Conservation (phyloP, 2,329 filamentous ascomycete species). For the Dothistroma pini region DNA sequence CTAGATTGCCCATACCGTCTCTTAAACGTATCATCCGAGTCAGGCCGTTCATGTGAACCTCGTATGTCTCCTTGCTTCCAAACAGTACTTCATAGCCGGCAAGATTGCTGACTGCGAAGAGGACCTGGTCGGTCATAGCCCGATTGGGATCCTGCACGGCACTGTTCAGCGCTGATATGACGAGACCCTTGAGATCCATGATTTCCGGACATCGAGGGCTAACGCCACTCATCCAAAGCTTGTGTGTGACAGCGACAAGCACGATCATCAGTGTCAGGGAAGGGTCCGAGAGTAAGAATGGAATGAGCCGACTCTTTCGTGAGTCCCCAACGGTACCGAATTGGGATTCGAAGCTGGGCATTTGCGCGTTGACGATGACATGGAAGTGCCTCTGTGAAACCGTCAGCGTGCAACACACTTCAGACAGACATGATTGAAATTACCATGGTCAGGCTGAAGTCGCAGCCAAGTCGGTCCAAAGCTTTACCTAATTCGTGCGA, state of each 20-base stretch:
- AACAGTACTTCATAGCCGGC: slow-evolving; percentile 8
- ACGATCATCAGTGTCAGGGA: background rate
- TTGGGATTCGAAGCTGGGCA: background rate
- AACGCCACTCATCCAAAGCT: background rate
- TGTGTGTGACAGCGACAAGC: background rate
- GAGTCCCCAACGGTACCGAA: background rate
- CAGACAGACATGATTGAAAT: background rate
- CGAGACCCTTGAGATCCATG: background rate
- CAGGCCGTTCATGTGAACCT: slow-evolving; percentile 11
- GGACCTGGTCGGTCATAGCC: slow-evolving; percentile 19
- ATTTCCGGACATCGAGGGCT: background rate
- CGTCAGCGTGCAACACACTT: background rate
- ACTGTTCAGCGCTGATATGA: slow-evolving; percentile 14
- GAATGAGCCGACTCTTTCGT: background rate
- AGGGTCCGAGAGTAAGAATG: background rate
- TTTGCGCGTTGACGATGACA: background rate
- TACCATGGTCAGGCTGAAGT: background rate
- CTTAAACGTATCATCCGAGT: slow-evolving; percentile 9
- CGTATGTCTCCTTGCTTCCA: slow-evolving; percentile 2
- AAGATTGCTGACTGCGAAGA: slow-evolving; percentile 13
- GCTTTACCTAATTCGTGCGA: background rate
- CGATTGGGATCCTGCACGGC: slow-evolving; percentile 22
- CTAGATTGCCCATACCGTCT: slow-evolving; percentile 3
- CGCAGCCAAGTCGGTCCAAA: background rate
- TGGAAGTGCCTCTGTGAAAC: background rate